Conservation (phyloP, 202 grass and related monocot species). For the Digitaria exilis region DNA sequence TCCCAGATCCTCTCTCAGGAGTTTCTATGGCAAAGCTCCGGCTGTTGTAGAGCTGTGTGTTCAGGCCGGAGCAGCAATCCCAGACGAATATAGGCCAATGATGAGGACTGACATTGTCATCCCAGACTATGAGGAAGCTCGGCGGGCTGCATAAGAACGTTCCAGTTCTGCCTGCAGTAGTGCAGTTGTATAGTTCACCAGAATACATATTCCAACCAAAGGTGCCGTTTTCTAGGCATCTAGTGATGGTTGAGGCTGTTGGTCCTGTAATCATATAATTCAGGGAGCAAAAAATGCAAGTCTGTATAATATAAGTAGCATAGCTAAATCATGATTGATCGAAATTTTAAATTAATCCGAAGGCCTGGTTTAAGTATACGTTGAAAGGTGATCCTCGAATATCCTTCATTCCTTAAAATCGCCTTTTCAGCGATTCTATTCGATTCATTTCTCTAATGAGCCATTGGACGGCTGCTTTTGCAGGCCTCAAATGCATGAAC, state of each 20-base stretch:
- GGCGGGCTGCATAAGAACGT: conserved; percentile 52
- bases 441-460: conserved; percentile 12
- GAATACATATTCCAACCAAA: conserved; percentile 10
- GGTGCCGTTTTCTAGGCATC: not conserved
- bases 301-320: conserved; percentile 25
- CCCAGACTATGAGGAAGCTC: conserved; percentile 66
- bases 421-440: conserved; percentile 24
- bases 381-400: conserved; percentile 46
- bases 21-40: conserved; percentile 85
- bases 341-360: conserved; percentile 9
- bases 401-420: conserved; percentile 34
- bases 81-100: conserved; percentile 64
- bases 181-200: conserved; percentile 19
- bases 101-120: conserved; percentile 87
- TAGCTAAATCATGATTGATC: conserved; percentile 22
- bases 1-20: conserved; percentile 59
- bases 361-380: conserved; percentile 39
- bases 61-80: conserved; percentile 79
- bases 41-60: conserved; percentile 84
- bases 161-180: conserved; percentile 17
- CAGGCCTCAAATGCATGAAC: conserved; percentile 29
- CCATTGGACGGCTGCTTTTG: conserved; percentile 37
- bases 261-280: not conserved
- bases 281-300: not conserved
- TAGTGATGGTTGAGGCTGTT: not conserved